phyloP scores from a whole-genome alignment of 2,329 filamentous ascomycete genomes.

The Plenodomus tracheiphilus region DNA sequence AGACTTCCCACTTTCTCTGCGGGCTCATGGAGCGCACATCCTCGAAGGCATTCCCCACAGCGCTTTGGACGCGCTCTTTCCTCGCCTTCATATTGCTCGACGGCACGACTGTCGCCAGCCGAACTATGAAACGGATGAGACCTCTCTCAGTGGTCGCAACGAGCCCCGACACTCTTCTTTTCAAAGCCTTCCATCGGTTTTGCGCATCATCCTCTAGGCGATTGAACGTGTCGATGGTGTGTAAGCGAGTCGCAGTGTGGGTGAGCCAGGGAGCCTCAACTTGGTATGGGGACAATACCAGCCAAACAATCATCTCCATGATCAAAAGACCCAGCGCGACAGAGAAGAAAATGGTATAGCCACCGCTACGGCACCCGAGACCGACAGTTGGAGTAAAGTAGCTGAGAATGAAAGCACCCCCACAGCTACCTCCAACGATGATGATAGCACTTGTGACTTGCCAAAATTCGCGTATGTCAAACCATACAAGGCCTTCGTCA shows the following conservation, averaged over 20 bases:
- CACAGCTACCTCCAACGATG: conserved; percentile 42
- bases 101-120: conserved; percentile 5
- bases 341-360: conserved; percentile 49
- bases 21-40: conserved; percentile 13
- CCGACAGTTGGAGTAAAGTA: conserved; percentile 53
- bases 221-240: conserved; percentile 13
- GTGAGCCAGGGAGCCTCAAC: conserved; percentile 16
- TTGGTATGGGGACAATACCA: conserved; percentile 21
- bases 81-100: conserved; percentile 5
- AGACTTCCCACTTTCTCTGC: conserved; percentile 25
- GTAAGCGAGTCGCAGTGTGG: conserved; percentile 14
- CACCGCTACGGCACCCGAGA: conserved; percentile 47
- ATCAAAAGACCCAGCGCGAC: conserved; percentile 41
- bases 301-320: conserved; percentile 46
- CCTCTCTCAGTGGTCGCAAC: conserved; percentile 7
- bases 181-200: conserved; percentile 11
- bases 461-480: conserved; percentile 50
- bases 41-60: conserved; percentile 7
- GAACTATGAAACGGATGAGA: conserved; percentile 8
- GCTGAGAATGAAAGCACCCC: conserved; percentile 48
- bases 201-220: conserved; percentile 11
- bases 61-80: conserved; percentile 2
- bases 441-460: conserved; percentile 45
- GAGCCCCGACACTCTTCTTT: conserved; percentile 6
- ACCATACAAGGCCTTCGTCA: conserved; percentile 45